Evolutionary conservation across 805 yeast genomes (phyloP).

Genomic region (Cyberlindnera saturnus): DNA sequence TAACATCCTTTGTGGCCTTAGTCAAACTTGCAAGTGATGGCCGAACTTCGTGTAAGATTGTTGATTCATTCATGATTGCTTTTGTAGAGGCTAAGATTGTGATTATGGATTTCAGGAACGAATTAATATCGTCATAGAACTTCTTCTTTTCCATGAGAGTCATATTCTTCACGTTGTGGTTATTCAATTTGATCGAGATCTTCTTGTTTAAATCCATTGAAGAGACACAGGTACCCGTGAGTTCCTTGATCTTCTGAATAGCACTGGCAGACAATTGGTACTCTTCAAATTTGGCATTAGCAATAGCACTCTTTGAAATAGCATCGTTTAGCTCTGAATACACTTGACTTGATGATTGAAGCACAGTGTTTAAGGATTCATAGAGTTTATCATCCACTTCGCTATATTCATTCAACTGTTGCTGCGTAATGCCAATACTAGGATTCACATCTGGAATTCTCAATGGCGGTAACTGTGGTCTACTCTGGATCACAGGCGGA

Average conservation of each 20-base stretch:
- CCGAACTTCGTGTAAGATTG: conserved; percentile 71
- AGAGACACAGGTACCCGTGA: conserved; percentile 68
- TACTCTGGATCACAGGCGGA: not conserved
- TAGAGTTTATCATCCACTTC: conserved; percentile 65
- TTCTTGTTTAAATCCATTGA: conserved; percentile 80
- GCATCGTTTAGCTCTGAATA: conserved; percentile 68
- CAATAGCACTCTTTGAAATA: conserved; percentile 57
- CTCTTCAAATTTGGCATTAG: conserved; percentile 37
- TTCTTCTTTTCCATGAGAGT: conserved; percentile 47
- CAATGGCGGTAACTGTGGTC: conserved; percentile 21
- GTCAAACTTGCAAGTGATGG: conserved; percentile 78
- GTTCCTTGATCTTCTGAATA: conserved; percentile 64
- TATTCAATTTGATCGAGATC: conserved; percentile 45
- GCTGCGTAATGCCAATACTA: conserved; percentile 14
- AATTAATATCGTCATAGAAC: conserved; percentile 82
- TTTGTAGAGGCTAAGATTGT: conserved; percentile 81
- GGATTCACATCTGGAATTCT: conserved; percentile 16
- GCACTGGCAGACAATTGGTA: conserved; percentile 34
- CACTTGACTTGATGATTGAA: conserved; percentile 68
- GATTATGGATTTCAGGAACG: conserved; percentile 76
- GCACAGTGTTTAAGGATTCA: conserved; percentile 55
- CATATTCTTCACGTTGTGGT: conserved; percentile 34
- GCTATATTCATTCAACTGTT: conserved; percentile 28
- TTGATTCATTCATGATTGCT: conserved; percentile 73
- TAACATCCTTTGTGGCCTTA: conserved; percentile 85